A percentile compares a stretch with the other conserved stretches of the same genome.
Conservation (phyloP, 1,139 yeast genomes). For the Yamadazyma dendronema region DNA sequence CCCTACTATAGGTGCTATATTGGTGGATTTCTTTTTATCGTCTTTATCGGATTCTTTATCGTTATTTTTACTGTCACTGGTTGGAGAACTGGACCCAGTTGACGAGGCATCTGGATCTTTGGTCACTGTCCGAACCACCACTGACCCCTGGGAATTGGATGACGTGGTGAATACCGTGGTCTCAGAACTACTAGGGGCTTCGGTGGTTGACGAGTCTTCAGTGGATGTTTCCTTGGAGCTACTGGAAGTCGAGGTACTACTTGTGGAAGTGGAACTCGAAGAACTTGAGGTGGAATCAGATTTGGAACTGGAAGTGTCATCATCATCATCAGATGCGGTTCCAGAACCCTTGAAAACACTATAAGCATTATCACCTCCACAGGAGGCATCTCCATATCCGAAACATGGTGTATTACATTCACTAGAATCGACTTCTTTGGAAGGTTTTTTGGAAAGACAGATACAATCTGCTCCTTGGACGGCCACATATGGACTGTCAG, state of each 20-base stretch:
- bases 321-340: constrained; percentile 6
- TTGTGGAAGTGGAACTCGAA: constrained; percentile 8
- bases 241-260: constrained; percentile 5
- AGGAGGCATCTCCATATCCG: constrained; percentile 50
- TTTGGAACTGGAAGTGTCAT: too few species aligned
- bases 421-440: constrained; percentile 21
- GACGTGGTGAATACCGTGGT: constrained; percentile 16
- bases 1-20: constrained; percentile 61
- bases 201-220: constrained; percentile 5
- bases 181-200: constrained; percentile 8
- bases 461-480: constrained; percentile 59
- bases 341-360: constrained; percentile 37
- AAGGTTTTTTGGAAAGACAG: constrained; percentile 61
- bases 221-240: constrained; percentile 1
- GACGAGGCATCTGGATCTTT: constrained; percentile 14
- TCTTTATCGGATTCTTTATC: constrained; percentile 8
- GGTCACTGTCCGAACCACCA: constrained; percentile 22
- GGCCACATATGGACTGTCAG: constrained; percentile 57
- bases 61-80: constrained; percentile 4
- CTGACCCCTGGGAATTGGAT: constrained; percentile 15
- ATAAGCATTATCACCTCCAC: constrained; percentile 56
- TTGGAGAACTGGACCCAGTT: constrained; percentile 10
- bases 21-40: constrained; percentile 18
- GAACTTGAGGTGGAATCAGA: constrained; percentile 18
- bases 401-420: constrained; percentile 47